Conservation (phyloP, 768 basidiomycete genomes). For the Calocybe cyanea region DNA sequence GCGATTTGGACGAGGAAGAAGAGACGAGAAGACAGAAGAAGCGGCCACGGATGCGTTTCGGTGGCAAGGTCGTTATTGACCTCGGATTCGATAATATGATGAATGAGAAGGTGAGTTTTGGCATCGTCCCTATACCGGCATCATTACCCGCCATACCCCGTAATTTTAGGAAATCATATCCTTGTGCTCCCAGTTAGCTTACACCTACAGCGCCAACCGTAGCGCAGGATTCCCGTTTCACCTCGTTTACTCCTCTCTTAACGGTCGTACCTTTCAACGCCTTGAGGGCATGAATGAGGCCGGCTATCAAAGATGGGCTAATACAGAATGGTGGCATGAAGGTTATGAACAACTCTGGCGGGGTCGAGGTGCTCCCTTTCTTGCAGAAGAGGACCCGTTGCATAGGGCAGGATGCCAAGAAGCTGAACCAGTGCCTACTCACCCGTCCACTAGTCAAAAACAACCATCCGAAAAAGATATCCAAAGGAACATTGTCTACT, state of each 20-base stretch:
- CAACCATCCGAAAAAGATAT: slow-evolving; percentile 12
- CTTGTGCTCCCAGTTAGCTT: slow-evolving; percentile 86
- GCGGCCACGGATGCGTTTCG: slow-evolving; percentile 41
- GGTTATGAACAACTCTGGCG: slow-evolving; percentile 71
- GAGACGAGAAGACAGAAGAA: slow-evolving; percentile 35
- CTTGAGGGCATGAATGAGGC: slow-evolving; percentile 64
- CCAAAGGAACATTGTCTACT: slow-evolving; percentile 71
- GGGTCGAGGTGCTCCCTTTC: slow-evolving; percentile 6
- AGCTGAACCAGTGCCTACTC: not conserved
- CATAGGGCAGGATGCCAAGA: not conserved
- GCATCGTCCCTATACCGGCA: slow-evolving; percentile 6
- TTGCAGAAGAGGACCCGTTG: not conserved
- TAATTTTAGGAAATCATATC: slow-evolving; percentile 80
- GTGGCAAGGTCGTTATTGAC: slow-evolving; percentile 77
- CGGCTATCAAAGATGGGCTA: slow-evolving; percentile 74
- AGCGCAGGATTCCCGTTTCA: slow-evolving; percentile 65
- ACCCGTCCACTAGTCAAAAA: not conserved
- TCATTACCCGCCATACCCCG: slow-evolving; percentile 14
- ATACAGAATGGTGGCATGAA: slow-evolving; percentile 81
- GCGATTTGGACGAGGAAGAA: slow-evolving; percentile 53
- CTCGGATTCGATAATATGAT: slow-evolving; percentile 91
- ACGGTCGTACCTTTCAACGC: slow-evolving; percentile 62
- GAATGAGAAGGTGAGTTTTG: slow-evolving; percentile 76
- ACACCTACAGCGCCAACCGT: slow-evolving; percentile 86
- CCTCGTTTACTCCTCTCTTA: slow-evolving; percentile 77